Percentiles rank a stretch among this genome's conserved stretches.
phyloP scores from a whole-genome alignment of 805 yeast genomes.

The Teunomyces panamensis region DNA sequence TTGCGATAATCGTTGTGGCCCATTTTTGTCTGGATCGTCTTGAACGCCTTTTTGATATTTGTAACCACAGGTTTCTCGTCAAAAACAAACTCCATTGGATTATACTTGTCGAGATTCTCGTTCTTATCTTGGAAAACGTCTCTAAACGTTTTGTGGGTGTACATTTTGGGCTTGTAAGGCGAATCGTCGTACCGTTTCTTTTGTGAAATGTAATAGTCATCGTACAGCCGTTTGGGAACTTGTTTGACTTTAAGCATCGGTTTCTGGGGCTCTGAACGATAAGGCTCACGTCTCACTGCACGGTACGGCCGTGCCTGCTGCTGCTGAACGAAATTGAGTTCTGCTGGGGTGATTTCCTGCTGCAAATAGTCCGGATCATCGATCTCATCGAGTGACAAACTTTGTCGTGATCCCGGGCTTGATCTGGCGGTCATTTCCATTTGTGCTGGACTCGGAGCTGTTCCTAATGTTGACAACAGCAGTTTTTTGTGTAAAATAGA shows the following conservation, averaged over 20 bases:
- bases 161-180: conserved; percentile 30
- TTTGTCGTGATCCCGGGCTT: not conserved
- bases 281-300: conserved; percentile 1
- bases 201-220: conserved; percentile 37
- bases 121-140: conserved; percentile 35
- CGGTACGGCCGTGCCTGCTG: conserved; percentile 3
- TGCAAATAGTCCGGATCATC: conserved; percentile 24
- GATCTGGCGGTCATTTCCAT: not conserved
- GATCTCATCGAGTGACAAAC: not conserved
- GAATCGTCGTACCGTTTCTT: conserved; percentile 34
- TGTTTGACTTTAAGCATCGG: not conserved
- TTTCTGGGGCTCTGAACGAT: not conserved
- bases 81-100: conserved; percentile 42
- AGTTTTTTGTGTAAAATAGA: not conserved
- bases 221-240: conserved; percentile 9
- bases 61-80: conserved; percentile 19
- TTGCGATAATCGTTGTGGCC: conserved; percentile 30
- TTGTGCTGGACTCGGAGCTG: not conserved
- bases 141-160: conserved; percentile 38
- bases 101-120: conserved; percentile 27
- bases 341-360: conserved; percentile 40
- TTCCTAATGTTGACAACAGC: not conserved
- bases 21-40: conserved; percentile 25
- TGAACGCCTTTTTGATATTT: conserved; percentile 22
- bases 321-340: conserved; percentile 18